Conservation (phyloP, 2,329 filamentous ascomycete species). For the Aureobasidium sp. region DNA sequence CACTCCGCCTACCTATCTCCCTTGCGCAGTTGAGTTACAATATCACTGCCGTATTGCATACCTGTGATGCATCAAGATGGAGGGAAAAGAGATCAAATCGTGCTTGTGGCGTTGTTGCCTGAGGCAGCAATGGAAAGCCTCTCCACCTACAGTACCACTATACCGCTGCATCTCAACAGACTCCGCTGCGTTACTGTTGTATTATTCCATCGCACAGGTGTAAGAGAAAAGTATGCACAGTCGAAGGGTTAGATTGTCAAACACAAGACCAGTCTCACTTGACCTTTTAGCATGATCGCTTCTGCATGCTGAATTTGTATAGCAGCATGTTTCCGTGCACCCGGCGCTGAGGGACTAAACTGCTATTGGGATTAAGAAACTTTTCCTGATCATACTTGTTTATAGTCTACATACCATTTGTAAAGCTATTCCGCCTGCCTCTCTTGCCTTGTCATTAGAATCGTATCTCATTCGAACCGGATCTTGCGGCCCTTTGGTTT, state of each 20-base stretch:
- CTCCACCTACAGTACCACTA: not conserved
- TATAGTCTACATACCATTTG: not conserved
- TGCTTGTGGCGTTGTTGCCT: not conserved
- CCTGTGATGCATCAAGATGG: not conserved
- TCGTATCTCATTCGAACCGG: conserved; percentile 4
- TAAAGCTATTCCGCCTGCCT: not conserved
- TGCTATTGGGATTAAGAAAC: not conserved
- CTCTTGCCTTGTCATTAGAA: not conserved
- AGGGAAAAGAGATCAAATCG: not conserved
- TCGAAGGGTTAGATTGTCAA: not conserved
- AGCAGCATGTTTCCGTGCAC: not conserved
- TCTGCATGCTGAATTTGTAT: not conserved
- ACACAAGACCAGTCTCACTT: not conserved
- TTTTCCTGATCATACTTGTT: not conserved
- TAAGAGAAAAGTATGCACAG: not conserved
- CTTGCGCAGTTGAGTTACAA: not conserved
- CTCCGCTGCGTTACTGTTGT: not conserved
- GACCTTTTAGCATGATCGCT: not conserved
- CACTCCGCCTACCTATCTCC: not conserved
- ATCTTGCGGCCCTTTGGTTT: conserved; percentile 11
- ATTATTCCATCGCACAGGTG: not conserved
- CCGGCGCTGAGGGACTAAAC: not conserved
- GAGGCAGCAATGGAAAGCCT: not conserved
- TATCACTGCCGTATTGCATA: not conserved
- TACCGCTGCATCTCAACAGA: not conserved